A percentile compares a stretch with the other conserved stretches of the same genome.
Conservation (phyloP, 1,284 basidiomycete genomes). For the Volvariella volvacea region DNA sequence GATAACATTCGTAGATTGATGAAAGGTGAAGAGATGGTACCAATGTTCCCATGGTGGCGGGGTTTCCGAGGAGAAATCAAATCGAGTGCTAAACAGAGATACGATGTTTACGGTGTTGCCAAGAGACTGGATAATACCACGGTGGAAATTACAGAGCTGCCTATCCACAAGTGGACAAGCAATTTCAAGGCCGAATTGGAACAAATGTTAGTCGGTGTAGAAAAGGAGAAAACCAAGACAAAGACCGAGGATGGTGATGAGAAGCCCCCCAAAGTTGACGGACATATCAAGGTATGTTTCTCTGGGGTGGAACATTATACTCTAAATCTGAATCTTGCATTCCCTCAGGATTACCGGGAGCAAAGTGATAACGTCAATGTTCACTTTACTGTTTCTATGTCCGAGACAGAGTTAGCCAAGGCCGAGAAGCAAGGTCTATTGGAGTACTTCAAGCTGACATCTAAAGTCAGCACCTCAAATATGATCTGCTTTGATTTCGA, state of each 20-base stretch:
- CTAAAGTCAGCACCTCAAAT: conserved; percentile 84
- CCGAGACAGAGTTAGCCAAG: conserved; percentile 76
- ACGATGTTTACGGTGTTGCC: conserved; percentile 75
- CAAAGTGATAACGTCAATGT: conserved; percentile 92
- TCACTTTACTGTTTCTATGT: conserved; percentile 85
- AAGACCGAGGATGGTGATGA: conserved; percentile 22
- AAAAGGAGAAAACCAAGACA: conserved; percentile 57
- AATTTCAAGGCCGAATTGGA: conserved; percentile 91
- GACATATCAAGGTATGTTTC: conserved; percentile 58
- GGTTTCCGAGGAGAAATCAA: conserved; percentile 91
- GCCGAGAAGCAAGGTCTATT: conserved; percentile 85
- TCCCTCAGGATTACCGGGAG: conserved; percentile 84
- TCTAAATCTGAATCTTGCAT: too few species aligned
- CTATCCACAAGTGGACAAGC: conserved; percentile 94
- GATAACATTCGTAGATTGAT: conserved; percentile 85
- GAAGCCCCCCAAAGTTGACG: conserved; percentile 14
- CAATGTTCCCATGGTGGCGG: conserved; percentile 96
- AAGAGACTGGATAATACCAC: conserved; percentile 82
- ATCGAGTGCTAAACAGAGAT: conserved; percentile 78
- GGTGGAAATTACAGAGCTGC: conserved; percentile 93
- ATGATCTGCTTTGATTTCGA: conserved; percentile 99
- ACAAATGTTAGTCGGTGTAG: conserved; percentile 61
- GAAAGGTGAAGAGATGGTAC: conserved; percentile 76
- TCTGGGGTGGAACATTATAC: too few species aligned
- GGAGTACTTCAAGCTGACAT: conserved; percentile 88